Conservation (phyloP, 2,329 filamentous ascomycete species). For the Madurella mycetomatis region DNA sequence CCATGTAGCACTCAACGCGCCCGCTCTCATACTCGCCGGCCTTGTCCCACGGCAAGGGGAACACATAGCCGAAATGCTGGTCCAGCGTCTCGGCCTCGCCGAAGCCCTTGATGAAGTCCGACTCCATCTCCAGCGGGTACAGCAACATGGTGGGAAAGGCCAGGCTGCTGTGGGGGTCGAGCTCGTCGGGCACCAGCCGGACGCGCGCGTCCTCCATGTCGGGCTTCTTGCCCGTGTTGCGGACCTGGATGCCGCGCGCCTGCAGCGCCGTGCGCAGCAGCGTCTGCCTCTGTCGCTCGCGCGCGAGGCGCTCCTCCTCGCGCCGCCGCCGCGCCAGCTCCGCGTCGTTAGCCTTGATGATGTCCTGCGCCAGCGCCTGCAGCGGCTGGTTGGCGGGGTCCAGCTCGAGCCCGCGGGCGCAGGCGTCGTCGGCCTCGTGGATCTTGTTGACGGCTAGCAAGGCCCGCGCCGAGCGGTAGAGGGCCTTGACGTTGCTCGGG, state of each 20-base stretch:
- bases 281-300: slow-evolving; percentile 50
- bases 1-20: slow-evolving; percentile 81
- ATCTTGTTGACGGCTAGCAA: slow-evolving; percentile 75
- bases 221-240: slow-evolving; percentile 66
- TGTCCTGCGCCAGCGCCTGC: slow-evolving; percentile 56
- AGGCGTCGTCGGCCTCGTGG: slow-evolving; percentile 75
- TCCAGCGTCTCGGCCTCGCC: slow-evolving; percentile 69
- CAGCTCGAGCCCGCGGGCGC: slow-evolving; percentile 66
- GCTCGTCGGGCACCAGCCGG: slow-evolving; percentile 63
- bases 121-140: slow-evolving; percentile 77
- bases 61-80: slow-evolving; percentile 78
- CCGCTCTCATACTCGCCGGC: slow-evolving; percentile 59
- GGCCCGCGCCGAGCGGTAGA: slow-evolving; percentile 77
- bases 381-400: slow-evolving; percentile 68
- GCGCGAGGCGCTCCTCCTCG: slow-evolving; percentile 53
- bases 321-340: slow-evolving; percentile 52
- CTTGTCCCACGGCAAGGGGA: slow-evolving; percentile 83
- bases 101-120: slow-evolving; percentile 87
- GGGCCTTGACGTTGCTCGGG: slow-evolving; percentile 78
- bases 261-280: slow-evolving; percentile 63
- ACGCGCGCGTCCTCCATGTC: slow-evolving; percentile 83
- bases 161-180: slow-evolving; percentile 68
- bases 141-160: slow-evolving; percentile 76
- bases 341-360: slow-evolving; percentile 53
- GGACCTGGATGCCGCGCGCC: slow-evolving; percentile 65